These are phyloP conservation scores for Saccharomycopsis vini DNA, from an alignment of 805 yeast genomes.

Conservation along the genomic window DNA sequence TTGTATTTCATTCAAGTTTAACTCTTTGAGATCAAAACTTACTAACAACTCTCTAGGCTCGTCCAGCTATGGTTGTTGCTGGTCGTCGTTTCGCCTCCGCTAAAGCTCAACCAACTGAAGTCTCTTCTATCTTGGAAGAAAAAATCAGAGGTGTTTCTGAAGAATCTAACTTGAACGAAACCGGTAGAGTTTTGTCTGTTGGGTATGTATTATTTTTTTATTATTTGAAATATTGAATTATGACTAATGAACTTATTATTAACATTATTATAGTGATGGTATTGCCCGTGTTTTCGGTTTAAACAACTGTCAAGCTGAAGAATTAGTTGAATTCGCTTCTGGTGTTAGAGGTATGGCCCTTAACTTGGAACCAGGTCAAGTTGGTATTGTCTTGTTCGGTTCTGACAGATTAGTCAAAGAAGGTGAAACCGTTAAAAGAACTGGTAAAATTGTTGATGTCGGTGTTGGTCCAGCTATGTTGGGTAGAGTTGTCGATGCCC, in stretches of 20 bases:
- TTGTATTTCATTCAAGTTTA: too few relatives aligned
- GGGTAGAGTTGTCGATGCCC: slow-evolving; percentile 99
- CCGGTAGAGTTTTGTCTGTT: slow-evolving; percentile 98
- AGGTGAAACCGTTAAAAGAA: slow-evolving; percentile 99
- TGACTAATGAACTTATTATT: too few relatives aligned
- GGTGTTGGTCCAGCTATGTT: slow-evolving; percentile 97
- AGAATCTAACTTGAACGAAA: slow-evolving; percentile 96
- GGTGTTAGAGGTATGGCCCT: slow-evolving; percentile 99
- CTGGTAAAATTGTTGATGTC: slow-evolving; percentile 98
- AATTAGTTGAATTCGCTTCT: slow-evolving; percentile 96
- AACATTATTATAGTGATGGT: slow-evolving; percentile 98
- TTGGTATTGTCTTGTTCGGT: slow-evolving; percentile 99
- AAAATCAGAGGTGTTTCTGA: slow-evolving; percentile 98
- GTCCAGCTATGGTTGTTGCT: slow-evolving; percentile 57
- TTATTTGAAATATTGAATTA: not conserved
- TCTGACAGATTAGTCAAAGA: slow-evolving; percentile 97
- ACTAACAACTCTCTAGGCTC: slow-evolving; percentile 43
- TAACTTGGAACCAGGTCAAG: slow-evolving; percentile 99
- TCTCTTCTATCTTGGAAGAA: slow-evolving; percentile 96
- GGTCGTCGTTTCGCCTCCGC: slow-evolving; percentile 87
- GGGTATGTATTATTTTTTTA: slow-evolving; percentile 60
- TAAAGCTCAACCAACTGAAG: slow-evolving; percentile 99
- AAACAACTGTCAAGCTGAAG: slow-evolving; percentile 99
- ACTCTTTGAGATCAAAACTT: too few relatives aligned
- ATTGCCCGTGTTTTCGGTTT: slow-evolving; percentile 99